These are phyloP conservation scores for Furcasterigmium sp. DNA, from an alignment of 2,329 filamentous ascomycete genomes.

Conservation along the genomic window DNA sequence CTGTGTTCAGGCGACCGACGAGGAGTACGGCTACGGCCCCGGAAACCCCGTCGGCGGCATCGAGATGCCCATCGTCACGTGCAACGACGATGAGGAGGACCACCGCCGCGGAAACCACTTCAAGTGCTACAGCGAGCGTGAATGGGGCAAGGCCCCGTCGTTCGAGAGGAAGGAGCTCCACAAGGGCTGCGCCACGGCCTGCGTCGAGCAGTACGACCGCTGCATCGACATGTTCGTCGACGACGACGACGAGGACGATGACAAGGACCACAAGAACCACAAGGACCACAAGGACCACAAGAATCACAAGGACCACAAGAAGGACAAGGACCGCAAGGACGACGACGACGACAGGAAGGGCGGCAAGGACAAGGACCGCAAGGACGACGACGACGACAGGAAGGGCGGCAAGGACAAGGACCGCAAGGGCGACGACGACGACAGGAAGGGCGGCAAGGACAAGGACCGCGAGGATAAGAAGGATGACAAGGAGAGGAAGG, in stretches of 20 bases:
- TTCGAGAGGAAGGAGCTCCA: slow-evolving; percentile 31
- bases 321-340: background rate
- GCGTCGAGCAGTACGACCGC: slow-evolving; percentile 44
- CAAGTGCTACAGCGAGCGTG: slow-evolving; percentile 44
- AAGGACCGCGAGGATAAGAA: background rate
- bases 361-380: background rate
- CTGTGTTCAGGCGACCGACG: slow-evolving; percentile 46
- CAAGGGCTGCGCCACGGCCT: slow-evolving; percentile 45
- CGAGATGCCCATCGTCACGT: slow-evolving; percentile 45
- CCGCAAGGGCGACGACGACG: background rate
- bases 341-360: background rate
- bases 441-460: background rate
- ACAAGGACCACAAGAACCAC: background rate
- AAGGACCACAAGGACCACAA: background rate
- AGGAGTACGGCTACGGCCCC: slow-evolving; percentile 61
- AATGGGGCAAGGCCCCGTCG: slow-evolving; percentile 28
- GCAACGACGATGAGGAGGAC: slow-evolving; percentile 44
- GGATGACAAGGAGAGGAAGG: background rate
- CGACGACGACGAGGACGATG: slow-evolving; percentile 11
- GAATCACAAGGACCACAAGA: background rate
- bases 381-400: background rate
- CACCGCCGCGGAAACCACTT: slow-evolving; percentile 30
- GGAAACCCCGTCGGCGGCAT: slow-evolving; percentile 52
- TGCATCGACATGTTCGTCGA: slow-evolving; percentile 44
- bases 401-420: no score